Evolutionary conservation across 1,284 basidiomycete genomes (phyloP).

Genomic region (Vanrija sp.): DNA sequence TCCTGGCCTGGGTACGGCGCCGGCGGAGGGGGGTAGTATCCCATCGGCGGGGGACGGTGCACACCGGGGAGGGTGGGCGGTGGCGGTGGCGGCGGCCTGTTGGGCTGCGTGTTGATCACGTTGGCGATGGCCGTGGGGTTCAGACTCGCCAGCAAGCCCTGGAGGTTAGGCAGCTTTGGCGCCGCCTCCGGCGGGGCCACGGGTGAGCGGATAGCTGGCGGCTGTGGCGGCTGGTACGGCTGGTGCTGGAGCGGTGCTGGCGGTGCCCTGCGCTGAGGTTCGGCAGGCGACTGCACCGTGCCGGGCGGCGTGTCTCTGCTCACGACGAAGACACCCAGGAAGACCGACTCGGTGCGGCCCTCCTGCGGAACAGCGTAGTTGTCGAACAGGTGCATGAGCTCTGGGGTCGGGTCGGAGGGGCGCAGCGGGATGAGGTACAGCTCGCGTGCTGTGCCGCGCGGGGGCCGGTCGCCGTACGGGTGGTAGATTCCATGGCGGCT

Average conservation of each 20-base stretch:
- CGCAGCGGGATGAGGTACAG: conserved; percentile 80
- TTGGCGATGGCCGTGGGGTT: conserved; percentile 26
- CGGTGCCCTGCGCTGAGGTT: conserved; percentile 28
- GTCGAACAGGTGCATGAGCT: conserved; percentile 80
- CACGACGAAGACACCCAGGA: conserved; percentile 78
- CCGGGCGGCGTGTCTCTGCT: conserved; percentile 55
- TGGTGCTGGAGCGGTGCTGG: conserved; percentile 37
- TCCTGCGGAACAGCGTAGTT: conserved; percentile 61
- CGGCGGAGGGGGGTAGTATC: too few relatives aligned
- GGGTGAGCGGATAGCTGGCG: conserved; percentile 20
- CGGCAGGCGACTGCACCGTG: conserved; percentile 1
- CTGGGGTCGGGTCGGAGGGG: conserved; percentile 66
- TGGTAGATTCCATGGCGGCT: conserved; percentile 83
- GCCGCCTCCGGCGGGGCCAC: conserved; percentile 11
- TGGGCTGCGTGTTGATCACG: not conserved
- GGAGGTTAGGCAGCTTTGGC: conserved; percentile 30
- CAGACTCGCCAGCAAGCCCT: conserved; percentile 39
- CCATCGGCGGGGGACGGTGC: too few relatives aligned
- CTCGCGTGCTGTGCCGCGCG: conserved; percentile 73
- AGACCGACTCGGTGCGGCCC: conserved; percentile 59
- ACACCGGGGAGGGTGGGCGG: too few relatives aligned
- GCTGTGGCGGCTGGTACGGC: conserved; percentile 8
- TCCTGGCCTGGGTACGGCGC: too few relatives aligned
- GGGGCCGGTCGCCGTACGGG: conserved; percentile 67
- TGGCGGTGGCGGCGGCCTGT: too few relatives aligned